Base-by-base conservation (phyloP, 139 green algal species). In the Zygnema circumcarinatum region DNA sequence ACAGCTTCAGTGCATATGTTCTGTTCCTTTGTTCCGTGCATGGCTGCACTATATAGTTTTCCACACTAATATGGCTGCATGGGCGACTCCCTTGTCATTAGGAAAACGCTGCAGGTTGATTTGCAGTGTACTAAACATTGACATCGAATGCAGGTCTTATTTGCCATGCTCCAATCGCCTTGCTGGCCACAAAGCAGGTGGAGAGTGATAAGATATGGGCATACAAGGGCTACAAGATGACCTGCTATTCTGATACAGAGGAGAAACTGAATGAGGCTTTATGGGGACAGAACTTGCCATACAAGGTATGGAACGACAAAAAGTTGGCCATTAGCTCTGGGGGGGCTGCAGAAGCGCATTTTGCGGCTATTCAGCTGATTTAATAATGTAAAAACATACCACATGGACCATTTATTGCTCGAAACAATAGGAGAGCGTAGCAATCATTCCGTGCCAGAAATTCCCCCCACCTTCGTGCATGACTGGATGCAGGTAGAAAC, bases 241-340 rank as follows among this genome's bases (percentile, higher is more conserved):
- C 81, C 31, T 87, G 81, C 67, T 87, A 87, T 73, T 84, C 67
- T 22, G 16, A 87, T 22, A 2, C 2, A 35, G 81, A 87, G 21
- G 81, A 87, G 81, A 87, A 87, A 41, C 2, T 83, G 33, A 87
- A 87, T 73, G 81, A 87, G 25, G 29, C 79, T 36, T 38, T 87
- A n/a, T 87, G 62, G 62, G 22, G 62, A 3, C 25, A 32, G 38
- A 87, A 85, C 33, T 73, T 87, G 67, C 81, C 35, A n/a, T 87
- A 73, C 81, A 87, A 87, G 81, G 81, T 87, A 67, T 62, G 47
- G n/a, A n/a, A n/a, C n/a, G n/a, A n/a, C n/a, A n/a, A n/a, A n/a
- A n/a, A n/a, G n/a, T n/a, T n/a, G 29, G 56, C 56, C 56, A n/a
- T n/a, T 72, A n/a, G 29, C 56, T n/a, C n/a, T n/a, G n/a, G n/a